Conservation (phyloP, 371 early-diverging fungal species). For the Basidiobolus meristosporus region DNA sequence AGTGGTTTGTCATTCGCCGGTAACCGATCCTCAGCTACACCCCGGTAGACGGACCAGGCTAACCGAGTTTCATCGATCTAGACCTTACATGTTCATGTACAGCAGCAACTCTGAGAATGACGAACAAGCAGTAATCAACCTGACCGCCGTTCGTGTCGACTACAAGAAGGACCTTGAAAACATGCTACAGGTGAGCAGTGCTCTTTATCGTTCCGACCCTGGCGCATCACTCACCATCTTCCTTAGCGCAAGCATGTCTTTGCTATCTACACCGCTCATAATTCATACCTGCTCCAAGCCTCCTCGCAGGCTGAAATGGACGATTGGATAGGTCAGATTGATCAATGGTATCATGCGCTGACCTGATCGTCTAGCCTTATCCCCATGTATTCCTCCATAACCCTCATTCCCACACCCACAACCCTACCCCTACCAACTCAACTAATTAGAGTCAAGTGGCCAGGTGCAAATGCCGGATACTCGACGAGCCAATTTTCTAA, state of each 20-base stretch:
- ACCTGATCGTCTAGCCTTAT: too few relatives aligned
- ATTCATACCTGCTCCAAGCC: constrained; percentile 57
- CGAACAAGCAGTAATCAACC: constrained; percentile 51
- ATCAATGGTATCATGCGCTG: constrained; percentile 4
- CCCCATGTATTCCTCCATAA: too few relatives aligned
- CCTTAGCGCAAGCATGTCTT: constrained; percentile 42
- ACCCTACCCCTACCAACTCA: too few relatives aligned
- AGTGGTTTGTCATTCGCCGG: constrained; percentile 70
- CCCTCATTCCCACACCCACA: too few relatives aligned
- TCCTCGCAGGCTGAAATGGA: constrained; percentile 41
- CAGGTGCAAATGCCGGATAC: too few relatives aligned
- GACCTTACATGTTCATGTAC: constrained; percentile 69
- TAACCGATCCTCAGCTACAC: constrained; percentile 6
- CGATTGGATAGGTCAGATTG: constrained; percentile 34
- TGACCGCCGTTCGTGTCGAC: constrained; percentile 46
- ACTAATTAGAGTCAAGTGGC: too few relatives aligned
- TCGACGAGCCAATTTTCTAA: too few relatives aligned
- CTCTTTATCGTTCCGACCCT: constrained; percentile 5
- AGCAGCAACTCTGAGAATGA: constrained; percentile 32
- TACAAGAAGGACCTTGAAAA: constrained; percentile 40
- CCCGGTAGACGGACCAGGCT: neutral
- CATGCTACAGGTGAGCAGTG: constrained; percentile 30
- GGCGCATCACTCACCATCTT: constrained; percentile 1
- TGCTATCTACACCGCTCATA: constrained; percentile 59
- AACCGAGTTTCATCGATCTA: constrained; percentile 2